A percentile compares a stretch with the other conserved stretches of the same genome.
phyloP scores from a whole-genome alignment of 331 rosid genomes.

The Malus hybrid region DNA sequence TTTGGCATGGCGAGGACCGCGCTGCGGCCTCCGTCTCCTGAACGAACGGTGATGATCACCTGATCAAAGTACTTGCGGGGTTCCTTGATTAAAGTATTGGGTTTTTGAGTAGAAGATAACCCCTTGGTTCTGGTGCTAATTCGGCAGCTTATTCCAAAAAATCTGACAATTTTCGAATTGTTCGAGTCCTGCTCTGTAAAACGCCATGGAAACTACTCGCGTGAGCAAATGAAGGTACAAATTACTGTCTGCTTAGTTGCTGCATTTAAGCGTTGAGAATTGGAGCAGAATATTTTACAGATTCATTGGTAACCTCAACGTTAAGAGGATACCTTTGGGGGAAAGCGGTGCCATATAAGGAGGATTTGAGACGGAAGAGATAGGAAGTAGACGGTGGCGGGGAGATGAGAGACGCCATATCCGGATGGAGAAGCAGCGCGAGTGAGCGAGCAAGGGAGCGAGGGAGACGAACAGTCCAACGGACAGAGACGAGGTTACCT shows the following conservation, averaged over 20 bases:
- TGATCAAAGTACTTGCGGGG: slow-evolving; percentile 90
- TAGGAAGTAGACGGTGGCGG: slow-evolving; percentile 16
- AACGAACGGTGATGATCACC: slow-evolving; percentile 66
- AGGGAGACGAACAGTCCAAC: background rate
- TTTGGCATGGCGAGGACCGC: slow-evolving; percentile 47
- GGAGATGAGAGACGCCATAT: slow-evolving; percentile 29
- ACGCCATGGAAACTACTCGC: background rate
- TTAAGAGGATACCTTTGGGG: slow-evolving; percentile 16
- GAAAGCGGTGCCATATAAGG: slow-evolving; percentile 1
- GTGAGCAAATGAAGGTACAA: background rate
- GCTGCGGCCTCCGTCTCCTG: slow-evolving; percentile 91
- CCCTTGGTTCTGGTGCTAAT: slow-evolving; percentile 20
- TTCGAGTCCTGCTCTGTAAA: background rate
- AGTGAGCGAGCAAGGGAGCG: background rate
- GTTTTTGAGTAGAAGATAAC: slow-evolving; percentile 16
- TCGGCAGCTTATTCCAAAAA: slow-evolving; percentile 22
- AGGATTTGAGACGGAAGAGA: slow-evolving; percentile 1
- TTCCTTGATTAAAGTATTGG: slow-evolving; percentile 37
- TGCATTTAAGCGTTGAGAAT: background rate
- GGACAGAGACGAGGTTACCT: background rate
- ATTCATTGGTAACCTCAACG: background rate
- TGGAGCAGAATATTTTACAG: background rate
- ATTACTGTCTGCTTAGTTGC: background rate
- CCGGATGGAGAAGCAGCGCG: background rate
- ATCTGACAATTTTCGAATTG: background rate